Base-by-base conservation (phyloP, 495 filamentous ascomycete species). In the Aspergillus biplanus region DNA sequence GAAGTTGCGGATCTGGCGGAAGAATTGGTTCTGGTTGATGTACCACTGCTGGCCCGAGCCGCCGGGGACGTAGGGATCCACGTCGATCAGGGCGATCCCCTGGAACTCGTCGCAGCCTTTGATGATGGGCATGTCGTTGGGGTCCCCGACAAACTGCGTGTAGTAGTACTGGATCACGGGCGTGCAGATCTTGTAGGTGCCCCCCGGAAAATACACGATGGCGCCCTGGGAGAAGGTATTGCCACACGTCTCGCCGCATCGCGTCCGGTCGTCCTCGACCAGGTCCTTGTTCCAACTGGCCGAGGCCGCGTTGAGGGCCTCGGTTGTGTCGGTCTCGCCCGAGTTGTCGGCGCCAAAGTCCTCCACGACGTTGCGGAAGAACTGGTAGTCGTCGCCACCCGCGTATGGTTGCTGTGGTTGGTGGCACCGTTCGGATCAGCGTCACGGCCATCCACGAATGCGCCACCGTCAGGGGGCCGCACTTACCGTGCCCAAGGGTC, bases 1-100 rank as follows among this genome's bases (percentile, higher is more conserved):
- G 27, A 75, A 53, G 56, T 75, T 74, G 50, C 71, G 72, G 49
- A 74, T 67, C 3, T 56, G 65, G n/a, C 69, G 69, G 39, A 67
- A 75, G 65, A 75, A 75, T 33, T 67, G 63, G 11, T 56, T 70
- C 49, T 61, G 61, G 47, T 44, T 59, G 27, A 62, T 70, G 39
- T 69, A 58, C 67, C 67, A 71, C 39, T 71, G 67, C 9, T 32
- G 31, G 6, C 61, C 64, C 18, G 60, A 56, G 9, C 66, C 55
- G 39, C 64, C 65, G n/a, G 73, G 68, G 18, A 75, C 69, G 60
- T 84, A 85, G 1, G 65, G 46, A 53, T 82, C 75, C 0, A 68
- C 63, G 58, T 80, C 75, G 34, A 75, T 55, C 6, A 75, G 18
- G 33, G 31, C 33, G 49, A 58, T 61, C 33, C 62, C 64, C 8